Conservation (phyloP, 495 filamentous ascomycete species). For the Cenococcum geophilum region DNA sequence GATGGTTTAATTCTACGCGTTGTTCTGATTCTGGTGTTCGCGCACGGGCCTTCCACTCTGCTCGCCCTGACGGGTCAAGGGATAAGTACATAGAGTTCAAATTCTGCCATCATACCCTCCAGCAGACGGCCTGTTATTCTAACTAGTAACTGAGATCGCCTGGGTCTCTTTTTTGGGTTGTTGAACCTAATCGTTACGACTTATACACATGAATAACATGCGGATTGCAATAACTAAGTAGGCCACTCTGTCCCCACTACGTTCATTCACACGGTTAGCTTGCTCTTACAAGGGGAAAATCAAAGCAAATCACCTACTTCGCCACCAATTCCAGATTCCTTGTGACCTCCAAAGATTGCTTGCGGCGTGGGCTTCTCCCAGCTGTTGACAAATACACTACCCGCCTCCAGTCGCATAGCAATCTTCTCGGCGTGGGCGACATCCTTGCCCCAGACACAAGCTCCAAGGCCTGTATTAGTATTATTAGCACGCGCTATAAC, state of each 20-base stretch:
- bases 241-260: conserved; percentile 43
- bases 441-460: conserved; percentile 48
- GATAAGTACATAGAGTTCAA: no score
- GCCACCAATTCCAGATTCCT: conserved; percentile 60
- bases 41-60: no score
- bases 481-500: conserved; percentile 49
- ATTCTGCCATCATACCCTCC: no score
- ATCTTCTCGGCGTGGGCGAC: conserved; percentile 41
- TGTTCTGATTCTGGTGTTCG: no score
- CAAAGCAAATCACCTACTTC: conserved; percentile 38
- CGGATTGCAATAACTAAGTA: conserved; percentile 56
- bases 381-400: conserved; percentile 44
- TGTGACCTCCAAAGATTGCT: conserved; percentile 57
- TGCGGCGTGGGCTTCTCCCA: conserved; percentile 45
- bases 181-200: conserved; percentile 10
- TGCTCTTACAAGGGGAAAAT: no score
- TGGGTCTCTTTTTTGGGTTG: no score
- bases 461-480: conserved; percentile 45
- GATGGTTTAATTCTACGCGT: no score
- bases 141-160: not conserved
- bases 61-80: no score
- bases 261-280: no score
- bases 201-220: conserved; percentile 44
- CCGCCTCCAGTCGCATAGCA: conserved; percentile 42
- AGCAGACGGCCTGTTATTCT: not conserved